Evolutionary conservation across 2,329 filamentous ascomycete species (phyloP).

Genomic region (Teratosphaeria gauchensis): DNA sequence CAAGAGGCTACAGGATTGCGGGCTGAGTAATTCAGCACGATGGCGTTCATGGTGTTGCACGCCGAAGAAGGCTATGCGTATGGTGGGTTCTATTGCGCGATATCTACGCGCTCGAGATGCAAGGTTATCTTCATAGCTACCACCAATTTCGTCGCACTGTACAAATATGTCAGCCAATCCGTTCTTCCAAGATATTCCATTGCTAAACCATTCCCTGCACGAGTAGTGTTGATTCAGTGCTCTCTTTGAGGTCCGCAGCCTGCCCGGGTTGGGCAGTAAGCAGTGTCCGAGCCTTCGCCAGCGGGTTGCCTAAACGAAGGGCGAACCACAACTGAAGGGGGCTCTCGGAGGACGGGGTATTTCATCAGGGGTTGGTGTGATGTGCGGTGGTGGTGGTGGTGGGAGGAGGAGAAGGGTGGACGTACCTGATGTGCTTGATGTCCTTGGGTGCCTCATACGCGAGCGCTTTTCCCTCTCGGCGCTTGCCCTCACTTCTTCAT

Average conservation of each 20-base stretch:
- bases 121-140: too few relatives aligned
- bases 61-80: too few relatives aligned
- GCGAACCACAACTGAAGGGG: background rate
- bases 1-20: too few relatives aligned
- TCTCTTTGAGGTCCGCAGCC: constrained; percentile 10
- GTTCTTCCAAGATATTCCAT: background rate
- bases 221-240: constrained; percentile 6
- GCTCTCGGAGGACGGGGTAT: background rate
- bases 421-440: background rate
- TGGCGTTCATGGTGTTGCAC: too few relatives aligned
- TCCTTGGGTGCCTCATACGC: background rate
- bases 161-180: background rate
- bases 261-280: background rate
- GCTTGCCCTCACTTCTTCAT: background rate
- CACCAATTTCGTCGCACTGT: too few relatives aligned
- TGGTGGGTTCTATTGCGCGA: too few relatives aligned
- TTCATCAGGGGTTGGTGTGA: background rate
- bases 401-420: background rate
- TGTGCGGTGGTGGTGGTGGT: background rate
- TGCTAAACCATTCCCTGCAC: background rate
- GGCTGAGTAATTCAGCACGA: too few relatives aligned
- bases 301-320: constrained; percentile 32
- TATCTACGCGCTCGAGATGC: too few relatives aligned
- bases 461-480: background rate
- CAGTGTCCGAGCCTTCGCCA: constrained; percentile 38